A percentile compares a stretch with the other conserved stretches of the same genome.
phyloP scores from a whole-genome alignment of 2,329 filamentous ascomycete species.

The Phaeosphaeriaceae sp. region DNA sequence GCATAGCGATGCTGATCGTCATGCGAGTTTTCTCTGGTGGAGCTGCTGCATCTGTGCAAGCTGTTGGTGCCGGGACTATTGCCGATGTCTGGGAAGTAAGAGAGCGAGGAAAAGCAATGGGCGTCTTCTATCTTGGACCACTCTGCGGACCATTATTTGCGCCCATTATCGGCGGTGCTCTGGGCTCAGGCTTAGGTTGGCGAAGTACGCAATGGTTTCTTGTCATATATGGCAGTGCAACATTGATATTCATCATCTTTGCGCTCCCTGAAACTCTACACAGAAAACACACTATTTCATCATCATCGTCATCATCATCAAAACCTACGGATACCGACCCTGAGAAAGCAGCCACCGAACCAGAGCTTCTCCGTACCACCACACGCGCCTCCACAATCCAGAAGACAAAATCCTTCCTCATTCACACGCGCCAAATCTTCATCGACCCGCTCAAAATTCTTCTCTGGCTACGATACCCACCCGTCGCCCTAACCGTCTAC shows the following conservation, averaged over 20 bases:
- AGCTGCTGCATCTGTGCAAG: slow-evolving; percentile 47
- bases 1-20: slow-evolving; percentile 47
- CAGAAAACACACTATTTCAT: background rate
- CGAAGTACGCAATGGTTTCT: slow-evolving; percentile 50
- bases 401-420: slow-evolving; percentile 37
- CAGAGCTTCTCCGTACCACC: slow-evolving; percentile 33
- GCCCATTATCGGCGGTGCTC: slow-evolving; percentile 47
- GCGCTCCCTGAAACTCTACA: slow-evolving; percentile 37
- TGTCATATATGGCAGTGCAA: slow-evolving; percentile 45
- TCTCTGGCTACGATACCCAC: slow-evolving; percentile 47
- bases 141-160: slow-evolving; percentile 48
- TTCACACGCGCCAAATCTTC: slow-evolving; percentile 44
- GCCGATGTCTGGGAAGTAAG: slow-evolving; percentile 48
- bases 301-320: background rate
- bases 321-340: background rate
- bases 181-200: slow-evolving; percentile 44
- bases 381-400: slow-evolving; percentile 45
- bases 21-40: slow-evolving; percentile 46
- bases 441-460: slow-evolving; percentile 49
- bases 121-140: slow-evolving; percentile 48
- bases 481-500: slow-evolving; percentile 48
- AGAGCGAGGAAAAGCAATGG: slow-evolving; percentile 48
- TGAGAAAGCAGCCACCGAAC: slow-evolving; percentile 11
- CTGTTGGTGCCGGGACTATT: slow-evolving; percentile 47
- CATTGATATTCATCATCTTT: slow-evolving; percentile 42